phyloP scores from a whole-genome alignment of 2,329 filamentous ascomycete genomes.

The Amauroascus niger region DNA sequence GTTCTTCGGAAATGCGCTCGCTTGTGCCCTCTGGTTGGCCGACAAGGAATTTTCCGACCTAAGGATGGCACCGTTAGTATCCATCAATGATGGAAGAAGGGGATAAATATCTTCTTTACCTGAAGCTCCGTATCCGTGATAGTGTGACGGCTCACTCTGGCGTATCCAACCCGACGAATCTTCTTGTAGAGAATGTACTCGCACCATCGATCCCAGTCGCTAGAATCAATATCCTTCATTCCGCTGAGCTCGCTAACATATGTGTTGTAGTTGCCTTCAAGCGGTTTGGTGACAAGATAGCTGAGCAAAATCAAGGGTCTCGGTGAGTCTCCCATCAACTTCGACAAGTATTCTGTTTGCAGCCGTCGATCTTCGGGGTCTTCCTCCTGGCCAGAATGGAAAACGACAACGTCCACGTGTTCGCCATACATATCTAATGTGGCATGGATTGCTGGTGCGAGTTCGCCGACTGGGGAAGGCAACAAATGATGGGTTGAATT shows the following conservation, averaged over 20 bases:
- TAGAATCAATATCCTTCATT: slow-evolving; percentile 90
- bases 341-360: slow-evolving; percentile 74
- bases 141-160: slow-evolving; percentile 73
- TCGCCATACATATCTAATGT: slow-evolving; percentile 88
- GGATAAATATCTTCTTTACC: slow-evolving; percentile 42
- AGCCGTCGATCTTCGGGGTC: slow-evolving; percentile 83
- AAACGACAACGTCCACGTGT: slow-evolving; percentile 86
- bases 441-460: slow-evolving; percentile 94
- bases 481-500: slow-evolving; percentile 95
- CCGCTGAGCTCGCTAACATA: slow-evolving; percentile 79
- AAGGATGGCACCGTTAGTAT: slow-evolving; percentile 17
- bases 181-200: slow-evolving; percentile 97
- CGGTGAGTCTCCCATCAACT: slow-evolving; percentile 73
- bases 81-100: background rate
- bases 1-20: slow-evolving; percentile 59
- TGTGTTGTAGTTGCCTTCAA: slow-evolving; percentile 91
- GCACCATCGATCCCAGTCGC: slow-evolving; percentile 96
- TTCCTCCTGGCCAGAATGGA: slow-evolving; percentile 97
- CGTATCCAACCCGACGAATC: slow-evolving; percentile 76
- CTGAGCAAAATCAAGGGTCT: slow-evolving; percentile 77
- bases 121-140: slow-evolving; percentile 98
- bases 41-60: slow-evolving; percentile 84
- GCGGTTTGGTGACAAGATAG: slow-evolving; percentile 84
- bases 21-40: slow-evolving; percentile 57
- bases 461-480: slow-evolving; percentile 84